These are phyloP conservation scores for Daldinia sp. DNA, from an alignment of 2,329 filamentous ascomycete species.

Conservation along the genomic window DNA sequence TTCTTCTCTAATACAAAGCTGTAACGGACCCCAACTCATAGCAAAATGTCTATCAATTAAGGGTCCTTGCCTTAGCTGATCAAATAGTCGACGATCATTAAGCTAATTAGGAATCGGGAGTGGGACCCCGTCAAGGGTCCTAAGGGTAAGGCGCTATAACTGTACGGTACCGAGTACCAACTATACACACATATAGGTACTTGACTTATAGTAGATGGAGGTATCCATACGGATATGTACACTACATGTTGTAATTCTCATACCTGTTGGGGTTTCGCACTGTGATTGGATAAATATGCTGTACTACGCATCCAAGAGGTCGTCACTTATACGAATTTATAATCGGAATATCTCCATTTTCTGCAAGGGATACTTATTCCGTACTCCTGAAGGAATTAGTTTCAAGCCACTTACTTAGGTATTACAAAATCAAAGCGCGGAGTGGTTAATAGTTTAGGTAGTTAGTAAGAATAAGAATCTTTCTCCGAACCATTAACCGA, in stretches of 20 bases:
- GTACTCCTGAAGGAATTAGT: background rate
- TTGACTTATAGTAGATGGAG: no score
- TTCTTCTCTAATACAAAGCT: background rate
- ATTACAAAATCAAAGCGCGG: background rate
- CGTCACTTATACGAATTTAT: conserved; percentile 10
- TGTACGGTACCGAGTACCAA: conserved; percentile 16
- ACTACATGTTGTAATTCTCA: conserved; percentile 1
- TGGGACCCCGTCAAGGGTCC: conserved; percentile 18
- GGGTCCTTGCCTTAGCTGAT: conserved; percentile 29
- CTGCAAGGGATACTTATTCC: background rate
- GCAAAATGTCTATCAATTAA: conserved; percentile 14
- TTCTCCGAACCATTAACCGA: background rate
- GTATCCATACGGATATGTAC: background rate
- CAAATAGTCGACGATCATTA: conserved; percentile 29
- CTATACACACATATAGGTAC: background rate
- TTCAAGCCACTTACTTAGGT: conserved; percentile 2
- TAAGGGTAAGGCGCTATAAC: conserved; percentile 15
- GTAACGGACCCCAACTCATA: conserved; percentile 22
- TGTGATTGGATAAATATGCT: conserved; percentile 21
- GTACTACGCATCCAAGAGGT: background rate
- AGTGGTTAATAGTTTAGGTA: background rate
- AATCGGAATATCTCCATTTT: conserved; percentile 10
- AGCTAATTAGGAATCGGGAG: conserved; percentile 29
- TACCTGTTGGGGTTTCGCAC: conserved; percentile 6
- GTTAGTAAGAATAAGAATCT: background rate